Conservation (phyloP, 768 basidiomycete genomes). For the Panaeolus cyanescens region DNA sequence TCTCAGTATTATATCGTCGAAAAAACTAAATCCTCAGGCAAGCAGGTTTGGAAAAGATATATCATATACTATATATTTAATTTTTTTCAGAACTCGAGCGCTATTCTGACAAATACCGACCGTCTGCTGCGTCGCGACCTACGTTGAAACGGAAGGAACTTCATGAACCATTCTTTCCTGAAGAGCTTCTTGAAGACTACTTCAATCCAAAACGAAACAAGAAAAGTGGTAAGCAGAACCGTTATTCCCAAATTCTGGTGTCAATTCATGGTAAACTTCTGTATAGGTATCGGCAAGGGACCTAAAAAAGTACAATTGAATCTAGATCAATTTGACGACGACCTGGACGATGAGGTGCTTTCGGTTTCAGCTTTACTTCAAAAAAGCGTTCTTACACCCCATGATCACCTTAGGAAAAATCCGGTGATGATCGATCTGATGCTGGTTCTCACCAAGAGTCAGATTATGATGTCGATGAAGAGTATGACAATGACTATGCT, state of each 20-base stretch:
- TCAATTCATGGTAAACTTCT: background rate
- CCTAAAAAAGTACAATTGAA: slow-evolving; percentile 40
- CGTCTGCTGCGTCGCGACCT: slow-evolving; percentile 60
- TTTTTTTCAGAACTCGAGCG: slow-evolving; percentile 66
- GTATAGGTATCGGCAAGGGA: background rate
- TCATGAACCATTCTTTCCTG: slow-evolving; percentile 77
- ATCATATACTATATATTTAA: background rate
- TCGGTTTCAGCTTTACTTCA: background rate
- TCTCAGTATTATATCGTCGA: slow-evolving; percentile 81
- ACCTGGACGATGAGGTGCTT: slow-evolving; percentile 57
- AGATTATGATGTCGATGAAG: slow-evolving; percentile 88
- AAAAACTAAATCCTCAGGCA: slow-evolving; percentile 61
- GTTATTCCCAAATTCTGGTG: background rate
- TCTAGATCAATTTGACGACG: slow-evolving; percentile 69
- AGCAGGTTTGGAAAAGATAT: slow-evolving; percentile 9
- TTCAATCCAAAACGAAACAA: slow-evolving; percentile 76
- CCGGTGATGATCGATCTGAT: slow-evolving; percentile 69
- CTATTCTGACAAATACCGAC: slow-evolving; percentile 84
- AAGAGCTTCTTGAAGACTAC: slow-evolving; percentile 73
- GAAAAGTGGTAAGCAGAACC: slow-evolving; percentile 34
- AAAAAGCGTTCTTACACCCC: background rate
- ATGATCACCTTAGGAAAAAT: slow-evolving; percentile 55
- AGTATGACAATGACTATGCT: slow-evolving; percentile 90
- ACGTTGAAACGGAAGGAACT: slow-evolving; percentile 70
- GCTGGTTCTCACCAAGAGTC: slow-evolving; percentile 67